phyloP scores from a whole-genome alignment of 257 asterid genomes.

The Ehretia macrophylla region DNA sequence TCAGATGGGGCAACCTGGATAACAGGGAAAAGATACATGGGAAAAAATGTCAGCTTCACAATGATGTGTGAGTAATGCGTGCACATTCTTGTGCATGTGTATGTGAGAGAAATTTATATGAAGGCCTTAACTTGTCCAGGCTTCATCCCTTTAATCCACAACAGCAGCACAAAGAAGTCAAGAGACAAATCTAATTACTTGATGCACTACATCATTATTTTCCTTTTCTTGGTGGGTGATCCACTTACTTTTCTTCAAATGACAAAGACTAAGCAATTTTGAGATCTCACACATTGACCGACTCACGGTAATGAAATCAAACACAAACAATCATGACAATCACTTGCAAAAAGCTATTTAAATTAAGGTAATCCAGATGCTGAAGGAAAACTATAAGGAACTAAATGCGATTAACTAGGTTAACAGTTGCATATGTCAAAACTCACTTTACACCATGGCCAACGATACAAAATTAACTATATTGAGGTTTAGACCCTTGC shows the following conservation, averaged over 20 bases:
- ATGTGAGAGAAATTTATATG: no score
- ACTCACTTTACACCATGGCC: no score
- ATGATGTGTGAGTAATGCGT: no score
- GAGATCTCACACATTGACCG: conserved; percentile 16
- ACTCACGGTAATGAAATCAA: conserved; percentile 25
- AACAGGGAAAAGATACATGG: background rate
- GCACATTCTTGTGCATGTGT: no score
- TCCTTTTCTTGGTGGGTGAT: conserved; percentile 47
- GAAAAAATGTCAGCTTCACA: no score
- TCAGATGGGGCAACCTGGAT: background rate
- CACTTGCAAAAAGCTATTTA: conserved; percentile 12
- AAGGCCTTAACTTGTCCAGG: background rate
- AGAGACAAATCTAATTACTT: conserved; percentile 17
- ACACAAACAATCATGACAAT: conserved; percentile 21
- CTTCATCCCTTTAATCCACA: background rate
- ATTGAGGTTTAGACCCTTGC: no score
- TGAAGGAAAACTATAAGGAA: no score
- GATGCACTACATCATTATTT: conserved; percentile 31
- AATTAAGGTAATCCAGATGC: no score
- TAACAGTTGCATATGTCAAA: no score
- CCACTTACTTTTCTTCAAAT: conserved; percentile 47
- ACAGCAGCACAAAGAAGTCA: conserved; percentile 8
- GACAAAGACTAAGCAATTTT: conserved; percentile 23
- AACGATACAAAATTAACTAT: no score
- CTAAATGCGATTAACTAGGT: no score